Conservation (phyloP, 2,329 filamentous ascomycete genomes). For the Colletotrichum acutatum region DNA sequence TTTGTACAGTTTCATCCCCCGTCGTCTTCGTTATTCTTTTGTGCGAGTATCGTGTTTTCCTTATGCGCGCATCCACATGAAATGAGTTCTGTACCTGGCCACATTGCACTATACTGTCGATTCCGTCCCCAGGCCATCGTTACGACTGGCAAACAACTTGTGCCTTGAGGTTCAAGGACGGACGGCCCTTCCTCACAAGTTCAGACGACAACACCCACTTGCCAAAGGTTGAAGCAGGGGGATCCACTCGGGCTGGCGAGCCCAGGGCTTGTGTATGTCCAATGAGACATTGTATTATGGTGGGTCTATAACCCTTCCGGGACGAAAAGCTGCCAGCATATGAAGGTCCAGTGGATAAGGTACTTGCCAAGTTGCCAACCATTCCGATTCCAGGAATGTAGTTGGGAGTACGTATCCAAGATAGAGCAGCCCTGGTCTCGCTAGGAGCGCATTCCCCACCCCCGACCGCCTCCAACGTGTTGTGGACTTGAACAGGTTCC, state of each 20-base stretch:
- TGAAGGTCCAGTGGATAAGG: background rate
- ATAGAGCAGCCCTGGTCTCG: background rate
- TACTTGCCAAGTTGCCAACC: background rate
- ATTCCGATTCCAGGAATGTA: background rate
- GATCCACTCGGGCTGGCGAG: background rate
- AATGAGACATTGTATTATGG: background rate
- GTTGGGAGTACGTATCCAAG: background rate
- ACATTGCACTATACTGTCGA: background rate
- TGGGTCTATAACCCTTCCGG: background rate
- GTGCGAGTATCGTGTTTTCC: background rate
- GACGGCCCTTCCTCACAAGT: background rate
- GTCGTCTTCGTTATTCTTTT: background rate
- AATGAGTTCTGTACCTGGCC: background rate
- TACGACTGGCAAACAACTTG: background rate
- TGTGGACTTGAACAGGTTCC: background rate
- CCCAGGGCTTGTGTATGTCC: background rate
- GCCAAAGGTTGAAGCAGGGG: background rate
- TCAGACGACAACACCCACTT: constrained; percentile 15
- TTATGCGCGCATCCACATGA: background rate
- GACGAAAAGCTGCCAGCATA: background rate
- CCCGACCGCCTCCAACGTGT: constrained; percentile 22
- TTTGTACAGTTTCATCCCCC: background rate
- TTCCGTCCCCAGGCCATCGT: background rate
- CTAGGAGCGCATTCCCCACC: background rate
- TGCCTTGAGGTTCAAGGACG: background rate